Evolutionary conservation across 768 basidiomycete species (phyloP), one percentile per base, ranked within the genome.

Genomic region (Boletus edulis): DNA sequence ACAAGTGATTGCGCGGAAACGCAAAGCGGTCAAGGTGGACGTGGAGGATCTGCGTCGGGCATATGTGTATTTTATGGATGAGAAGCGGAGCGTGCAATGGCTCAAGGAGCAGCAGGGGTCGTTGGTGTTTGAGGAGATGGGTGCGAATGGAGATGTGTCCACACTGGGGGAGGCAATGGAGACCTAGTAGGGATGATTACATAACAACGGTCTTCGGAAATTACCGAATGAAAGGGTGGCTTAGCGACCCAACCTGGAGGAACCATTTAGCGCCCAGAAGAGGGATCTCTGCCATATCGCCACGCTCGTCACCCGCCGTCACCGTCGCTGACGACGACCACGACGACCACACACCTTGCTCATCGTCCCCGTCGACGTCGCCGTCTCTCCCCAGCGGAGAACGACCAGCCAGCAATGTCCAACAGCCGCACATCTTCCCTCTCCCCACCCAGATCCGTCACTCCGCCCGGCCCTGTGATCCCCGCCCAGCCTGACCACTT

Each of bases 11-110:
- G 90, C 96, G 7, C 79, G 83, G 57, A 88, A 93, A 65, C 83
- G 96, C 31, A 94, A 92, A 62, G 77, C 82, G 10, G 86, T 87
- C 51, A 76, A 78, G 32, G 94, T 98, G 11, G 91, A 88, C 39
- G 87, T 91, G 0, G 85, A 89, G 47, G 96, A 98, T 69, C 77
- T 98, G 32, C 75, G 89, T 46, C 78, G 87, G 51, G 91, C 86
- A 2, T 98, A 98, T 69, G 81, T 77, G 31, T 94, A 91, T 66
- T 96, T 96, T 72, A 87, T 93, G 81, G 94, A 96, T 67, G 92
- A 94, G 73, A 92, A 92, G 72, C 78, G 93, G 58, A 93, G 91
- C 60, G 89, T 94, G 46, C 87, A 94, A 66, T 96, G 91, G 89
- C 67, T 96, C 59, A 89, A 89, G 73, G 91, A 94, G 62, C 87